Conservation (phyloP, 2,329 filamentous ascomycete species). For the Aspergillus tubingensis region DNA sequence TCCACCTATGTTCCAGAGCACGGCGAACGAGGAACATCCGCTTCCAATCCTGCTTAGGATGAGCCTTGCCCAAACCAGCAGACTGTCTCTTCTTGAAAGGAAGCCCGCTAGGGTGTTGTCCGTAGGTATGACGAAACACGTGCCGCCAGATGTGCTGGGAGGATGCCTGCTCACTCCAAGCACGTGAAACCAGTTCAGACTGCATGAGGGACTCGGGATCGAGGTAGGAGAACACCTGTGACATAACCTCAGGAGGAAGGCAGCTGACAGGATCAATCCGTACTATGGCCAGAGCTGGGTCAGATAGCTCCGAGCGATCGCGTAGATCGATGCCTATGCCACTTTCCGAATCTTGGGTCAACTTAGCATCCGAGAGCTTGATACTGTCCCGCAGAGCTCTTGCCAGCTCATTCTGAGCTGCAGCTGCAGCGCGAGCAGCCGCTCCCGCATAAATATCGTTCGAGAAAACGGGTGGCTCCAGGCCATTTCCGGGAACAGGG, state of each 20-base stretch:
- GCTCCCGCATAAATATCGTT: slow-evolving; percentile 45
- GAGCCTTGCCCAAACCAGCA: slow-evolving; percentile 55
- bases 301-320: slow-evolving; percentile 38
- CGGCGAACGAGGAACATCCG: slow-evolving; percentile 77
- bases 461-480: slow-evolving; percentile 43
- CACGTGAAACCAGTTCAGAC: slow-evolving; percentile 57
- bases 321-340: slow-evolving; percentile 51
- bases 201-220: slow-evolving; percentile 59
- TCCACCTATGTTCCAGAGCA: slow-evolving; percentile 78
- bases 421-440: slow-evolving; percentile 50
- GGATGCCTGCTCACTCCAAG: slow-evolving; percentile 58
- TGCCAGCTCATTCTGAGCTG: slow-evolving; percentile 52
- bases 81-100: slow-evolving; percentile 52
- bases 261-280: slow-evolving; percentile 55
- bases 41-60: slow-evolving; percentile 76
- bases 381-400: slow-evolving; percentile 33
- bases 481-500: slow-evolving; percentile 39
- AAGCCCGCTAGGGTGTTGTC: slow-evolving; percentile 38
- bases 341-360: slow-evolving; percentile 50
- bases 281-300: slow-evolving; percentile 38
- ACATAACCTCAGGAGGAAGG: slow-evolving; percentile 61
- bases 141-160: slow-evolving; percentile 63
- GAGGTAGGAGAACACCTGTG: slow-evolving; percentile 61
- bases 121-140: slow-evolving; percentile 61
- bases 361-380: slow-evolving; percentile 33